These are phyloP conservation scores for Fusarium solani-melongenae DNA, from an alignment of 2,329 filamentous ascomycete genomes.

Conservation along the genomic window DNA sequence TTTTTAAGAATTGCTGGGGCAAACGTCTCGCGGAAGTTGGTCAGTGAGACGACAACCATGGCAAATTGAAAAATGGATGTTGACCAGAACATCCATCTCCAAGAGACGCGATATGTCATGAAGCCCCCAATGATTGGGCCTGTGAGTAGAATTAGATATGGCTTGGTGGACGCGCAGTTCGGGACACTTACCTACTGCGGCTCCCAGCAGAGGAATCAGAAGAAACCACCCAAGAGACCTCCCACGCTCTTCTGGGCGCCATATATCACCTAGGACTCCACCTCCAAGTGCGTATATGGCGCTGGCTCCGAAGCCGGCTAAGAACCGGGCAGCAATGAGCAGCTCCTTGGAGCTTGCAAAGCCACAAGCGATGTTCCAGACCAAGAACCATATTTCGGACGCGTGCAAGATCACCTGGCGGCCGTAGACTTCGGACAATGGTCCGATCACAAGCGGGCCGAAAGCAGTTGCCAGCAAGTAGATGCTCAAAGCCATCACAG, in stretches of 20 bases:
- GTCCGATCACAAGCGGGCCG: constrained; percentile 56
- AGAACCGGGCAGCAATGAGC: constrained; percentile 57
- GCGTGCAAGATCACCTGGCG: constrained; percentile 54
- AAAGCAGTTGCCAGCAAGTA: constrained; percentile 57
- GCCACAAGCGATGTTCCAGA: constrained; percentile 60
- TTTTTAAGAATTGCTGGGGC: constrained; percentile 49
- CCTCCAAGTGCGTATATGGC: constrained; percentile 58
- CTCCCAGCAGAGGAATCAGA: constrained; percentile 53
- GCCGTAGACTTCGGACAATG: constrained; percentile 62
- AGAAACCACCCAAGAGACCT: constrained; percentile 51
- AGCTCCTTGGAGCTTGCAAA: constrained; percentile 52
- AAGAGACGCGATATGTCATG: constrained; percentile 49
- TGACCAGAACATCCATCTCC: constrained; percentile 60
- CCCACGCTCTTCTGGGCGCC: constrained; percentile 57
- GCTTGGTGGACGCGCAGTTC: fast-evolving
- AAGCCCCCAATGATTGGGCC: constrained; percentile 55
- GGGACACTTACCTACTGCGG: constrained; percentile 47
- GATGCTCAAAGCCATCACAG: constrained; percentile 60
- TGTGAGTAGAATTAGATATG: background rate
- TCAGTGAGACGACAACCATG: constrained; percentile 48
- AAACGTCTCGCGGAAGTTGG: constrained; percentile 53
- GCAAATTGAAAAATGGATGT: constrained; percentile 55
- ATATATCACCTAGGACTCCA: constrained; percentile 60
- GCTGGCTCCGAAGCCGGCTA: constrained; percentile 61
- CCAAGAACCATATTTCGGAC: constrained; percentile 61